phyloP scores from a whole-genome alignment of 371 early-diverging fungal species.

The Nematocida parisii region DNA sequence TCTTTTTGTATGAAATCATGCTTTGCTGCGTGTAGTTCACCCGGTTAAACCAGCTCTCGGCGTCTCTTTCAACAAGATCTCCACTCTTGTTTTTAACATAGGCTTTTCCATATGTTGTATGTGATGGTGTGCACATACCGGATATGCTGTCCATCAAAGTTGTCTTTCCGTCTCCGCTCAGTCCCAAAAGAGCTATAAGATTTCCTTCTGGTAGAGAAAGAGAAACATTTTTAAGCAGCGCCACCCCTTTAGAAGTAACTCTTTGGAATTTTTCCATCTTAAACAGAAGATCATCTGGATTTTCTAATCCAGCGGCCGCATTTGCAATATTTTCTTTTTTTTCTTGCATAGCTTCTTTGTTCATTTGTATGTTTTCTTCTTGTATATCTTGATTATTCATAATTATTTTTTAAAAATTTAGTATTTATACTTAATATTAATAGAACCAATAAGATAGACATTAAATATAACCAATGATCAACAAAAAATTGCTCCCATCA shows the following conservation, averaged over 20 bases:
- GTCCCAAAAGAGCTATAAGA: conserved; percentile 73
- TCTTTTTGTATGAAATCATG: conserved; percentile 5
- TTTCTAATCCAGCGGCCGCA: not conserved
- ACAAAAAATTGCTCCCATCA: not conserved
- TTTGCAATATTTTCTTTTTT: not conserved
- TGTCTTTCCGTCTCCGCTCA: conserved; percentile 73
- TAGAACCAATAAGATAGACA: not conserved
- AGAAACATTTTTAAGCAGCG: conserved; percentile 20
- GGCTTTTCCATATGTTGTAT: conserved; percentile 72
- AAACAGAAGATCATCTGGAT: not conserved
- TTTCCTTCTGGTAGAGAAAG: conserved; percentile 17
- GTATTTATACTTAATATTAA: not conserved
- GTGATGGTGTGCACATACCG: conserved; percentile 71
- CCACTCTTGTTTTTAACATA: conserved; percentile 59
- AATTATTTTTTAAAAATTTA: not conserved
- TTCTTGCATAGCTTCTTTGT: not conserved
- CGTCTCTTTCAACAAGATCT: conserved; percentile 24
- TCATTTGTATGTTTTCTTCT: not conserved
- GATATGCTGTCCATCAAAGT: conserved; percentile 67
- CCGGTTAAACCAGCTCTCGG: conserved; percentile 10
- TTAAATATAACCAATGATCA: not conserved
- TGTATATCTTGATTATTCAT: not conserved
- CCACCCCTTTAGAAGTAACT: not conserved
- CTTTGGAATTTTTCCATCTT: not conserved
- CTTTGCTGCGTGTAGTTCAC: not conserved